Percentiles rank a stretch among this genome's conserved stretches.
Evolutionary conservation across 768 basidiomycete genomes (phyloP).

Genomic region (Leccinellum luteum): DNA sequence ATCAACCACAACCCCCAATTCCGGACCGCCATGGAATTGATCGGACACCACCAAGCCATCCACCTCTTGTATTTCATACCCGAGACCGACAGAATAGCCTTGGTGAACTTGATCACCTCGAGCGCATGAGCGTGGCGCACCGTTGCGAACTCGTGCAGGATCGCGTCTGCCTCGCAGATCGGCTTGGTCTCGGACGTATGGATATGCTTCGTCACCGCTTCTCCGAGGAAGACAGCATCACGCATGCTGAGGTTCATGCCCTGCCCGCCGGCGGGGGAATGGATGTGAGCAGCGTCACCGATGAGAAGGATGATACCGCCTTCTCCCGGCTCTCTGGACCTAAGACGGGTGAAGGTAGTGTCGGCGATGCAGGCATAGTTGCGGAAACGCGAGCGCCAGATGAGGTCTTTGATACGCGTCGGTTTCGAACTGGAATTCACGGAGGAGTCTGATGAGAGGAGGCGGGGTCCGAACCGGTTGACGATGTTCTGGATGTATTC

Average conservation of each 20-base stretch:
- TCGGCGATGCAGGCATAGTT: conserved; percentile 43
- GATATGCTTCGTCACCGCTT: conserved; percentile 37
- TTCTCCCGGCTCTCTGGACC: neutral
- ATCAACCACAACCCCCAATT: conserved; percentile 20
- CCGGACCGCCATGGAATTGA: conserved; percentile 20
- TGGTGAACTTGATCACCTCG: conserved; percentile 18
- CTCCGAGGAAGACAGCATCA: conserved; percentile 44
- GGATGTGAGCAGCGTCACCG: no score
- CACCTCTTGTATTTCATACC: conserved; percentile 16
- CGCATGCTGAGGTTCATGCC: conserved; percentile 56
- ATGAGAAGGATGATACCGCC: no score
- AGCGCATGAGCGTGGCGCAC: no score
- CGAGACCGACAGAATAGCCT: conserved; percentile 23
- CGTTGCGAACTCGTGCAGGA: conserved; percentile 23
- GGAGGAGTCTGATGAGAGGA: conserved; percentile 22
- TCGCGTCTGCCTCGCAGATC: conserved; percentile 21
- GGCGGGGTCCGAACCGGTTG: conserved; percentile 31
- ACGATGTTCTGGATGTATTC: conserved; percentile 24
- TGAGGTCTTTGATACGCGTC: conserved; percentile 31
- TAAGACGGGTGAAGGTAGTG: conserved; percentile 32
- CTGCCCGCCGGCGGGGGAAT: conserved; percentile 48
- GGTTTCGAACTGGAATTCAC: conserved; percentile 26
- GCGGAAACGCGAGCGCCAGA: conserved; percentile 47
- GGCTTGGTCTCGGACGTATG: conserved; percentile 2
- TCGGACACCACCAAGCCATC: conserved; percentile 19